A percentile compares a stretch with the other conserved stretches of the same genome.
Conservation (phyloP, 2,329 filamentous ascomycete species). For the Botrytis squamosa region DNA sequence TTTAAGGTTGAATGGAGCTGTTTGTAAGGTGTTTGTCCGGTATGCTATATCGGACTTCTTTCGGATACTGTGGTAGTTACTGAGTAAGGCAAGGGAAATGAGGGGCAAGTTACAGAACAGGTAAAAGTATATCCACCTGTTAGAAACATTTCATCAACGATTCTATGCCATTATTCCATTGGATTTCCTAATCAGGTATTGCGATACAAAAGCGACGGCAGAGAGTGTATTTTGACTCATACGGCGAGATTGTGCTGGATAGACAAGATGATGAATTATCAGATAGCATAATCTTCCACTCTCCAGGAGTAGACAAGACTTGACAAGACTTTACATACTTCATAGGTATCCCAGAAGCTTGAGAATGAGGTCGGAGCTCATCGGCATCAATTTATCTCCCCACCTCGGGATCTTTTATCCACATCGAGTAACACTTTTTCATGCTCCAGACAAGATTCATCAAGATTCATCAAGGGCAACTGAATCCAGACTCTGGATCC, state of each 20-base stretch:
- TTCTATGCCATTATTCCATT: not conserved
- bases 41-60: not conserved
- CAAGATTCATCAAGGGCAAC: not conserved
- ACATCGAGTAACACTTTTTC: not conserved
- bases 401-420: constrained; percentile 18
- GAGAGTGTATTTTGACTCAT: not conserved
- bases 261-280: not conserved
- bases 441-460: not conserved
- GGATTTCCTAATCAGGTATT: not conserved
- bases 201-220: not conserved
- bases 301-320: not conserved
- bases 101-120: not conserved
- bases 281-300: not conserved
- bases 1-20: not conserved
- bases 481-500: not conserved
- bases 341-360: not conserved
- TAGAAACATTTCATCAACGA: not conserved
- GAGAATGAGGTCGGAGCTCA: not conserved
- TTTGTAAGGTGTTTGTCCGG: not conserved
- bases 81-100: not conserved
- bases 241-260: not conserved
- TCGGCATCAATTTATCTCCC: not conserved
- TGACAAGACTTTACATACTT: not conserved
- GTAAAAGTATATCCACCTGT: not conserved
- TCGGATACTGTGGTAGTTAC: not conserved